A percentile compares a stretch with the other conserved stretches of the same genome.
phyloP scores from a whole-genome alignment of 2,329 filamentous ascomycete species.

The Ceratocystis lukuohia region DNA sequence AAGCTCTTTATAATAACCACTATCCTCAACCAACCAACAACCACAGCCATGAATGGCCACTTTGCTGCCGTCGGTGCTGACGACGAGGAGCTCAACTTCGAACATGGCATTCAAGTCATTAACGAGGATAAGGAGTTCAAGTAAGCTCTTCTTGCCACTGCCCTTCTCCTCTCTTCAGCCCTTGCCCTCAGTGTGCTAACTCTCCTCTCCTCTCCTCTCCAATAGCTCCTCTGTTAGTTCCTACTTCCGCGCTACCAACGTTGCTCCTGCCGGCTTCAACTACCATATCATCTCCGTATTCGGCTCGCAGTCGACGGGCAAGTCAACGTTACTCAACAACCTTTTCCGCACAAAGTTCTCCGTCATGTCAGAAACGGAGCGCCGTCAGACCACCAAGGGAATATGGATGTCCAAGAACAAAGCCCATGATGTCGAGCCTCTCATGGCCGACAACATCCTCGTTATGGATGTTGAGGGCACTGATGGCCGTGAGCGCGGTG shows the following conservation, averaged over 20 bases:
- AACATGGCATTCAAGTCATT: slow-evolving; percentile 93
- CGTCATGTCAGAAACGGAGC: slow-evolving; percentile 91
- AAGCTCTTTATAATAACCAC: too few species aligned
- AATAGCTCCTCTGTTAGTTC: slow-evolving; percentile 59
- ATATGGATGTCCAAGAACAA: slow-evolving; percentile 99
- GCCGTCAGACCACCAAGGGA: slow-evolving; percentile 94
- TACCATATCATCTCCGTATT: slow-evolving; percentile 99
- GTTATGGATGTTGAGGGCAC: slow-evolving; percentile 99
- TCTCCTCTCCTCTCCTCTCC: slow-evolving; percentile 12
- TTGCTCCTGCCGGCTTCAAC: slow-evolving; percentile 88
- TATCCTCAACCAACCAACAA: background rate
- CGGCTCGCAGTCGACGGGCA: slow-evolving; percentile 94
- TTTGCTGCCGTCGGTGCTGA: slow-evolving; percentile 60
- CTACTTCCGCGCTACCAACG: slow-evolving; percentile 67
- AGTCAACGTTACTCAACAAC: slow-evolving; percentile 91
- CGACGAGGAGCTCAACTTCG: slow-evolving; percentile 55
- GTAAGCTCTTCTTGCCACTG: slow-evolving; percentile 37
- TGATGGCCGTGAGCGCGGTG: slow-evolving; percentile 86
- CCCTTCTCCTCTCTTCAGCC: background rate
- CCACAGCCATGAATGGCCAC: slow-evolving; percentile 55
- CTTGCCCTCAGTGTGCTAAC: slow-evolving; percentile 19
- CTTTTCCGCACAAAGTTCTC: slow-evolving; percentile 93
- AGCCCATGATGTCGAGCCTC: slow-evolving; percentile 37
- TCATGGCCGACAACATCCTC: slow-evolving; percentile 93
- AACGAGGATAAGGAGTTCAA: slow-evolving; percentile 85